A percentile compares a stretch with the other conserved stretches of the same genome.
Conservation (phyloP, 2,329 filamentous ascomycete species). For the Fusarium marasasianum region DNA sequence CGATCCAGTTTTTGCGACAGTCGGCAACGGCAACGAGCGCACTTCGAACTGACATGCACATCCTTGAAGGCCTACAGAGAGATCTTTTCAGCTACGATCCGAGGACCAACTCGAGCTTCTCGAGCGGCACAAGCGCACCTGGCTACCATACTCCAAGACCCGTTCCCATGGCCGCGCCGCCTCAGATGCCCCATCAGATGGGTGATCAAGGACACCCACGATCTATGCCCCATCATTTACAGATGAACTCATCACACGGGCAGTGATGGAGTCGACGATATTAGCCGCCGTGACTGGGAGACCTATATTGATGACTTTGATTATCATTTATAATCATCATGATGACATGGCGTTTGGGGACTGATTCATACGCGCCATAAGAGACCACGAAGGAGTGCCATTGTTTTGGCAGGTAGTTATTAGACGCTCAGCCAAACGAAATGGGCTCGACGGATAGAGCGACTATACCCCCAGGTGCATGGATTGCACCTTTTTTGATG, state of each 20-base stretch:
- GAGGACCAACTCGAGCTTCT: conserved; percentile 53
- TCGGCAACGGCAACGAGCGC: conserved; percentile 79
- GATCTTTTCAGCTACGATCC: conserved; percentile 53
- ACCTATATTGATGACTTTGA: conserved; percentile 22
- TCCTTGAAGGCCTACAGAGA: conserved; percentile 68
- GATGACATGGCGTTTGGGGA: conserved; percentile 35
- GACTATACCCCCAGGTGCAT: conserved; percentile 31
- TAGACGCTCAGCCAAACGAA: not conserved
- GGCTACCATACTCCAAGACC: conserved; percentile 42
- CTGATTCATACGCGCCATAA: conserved; percentile 21
- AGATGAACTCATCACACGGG: conserved; percentile 36
- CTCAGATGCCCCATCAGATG: conserved; percentile 34
- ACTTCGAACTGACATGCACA: conserved; percentile 76
- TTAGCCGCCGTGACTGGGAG: not conserved
- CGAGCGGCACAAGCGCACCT: conserved; percentile 49
- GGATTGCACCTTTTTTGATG: conserved; percentile 17
- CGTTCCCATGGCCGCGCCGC: conserved; percentile 37
- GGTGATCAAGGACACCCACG: conserved; percentile 38
- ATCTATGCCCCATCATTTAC: conserved; percentile 40
- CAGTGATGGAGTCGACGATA: conserved; percentile 10
- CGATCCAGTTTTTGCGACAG: conserved; percentile 78
- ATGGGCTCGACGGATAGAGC: conserved; percentile 24
- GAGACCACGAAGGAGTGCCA: conserved; percentile 23
- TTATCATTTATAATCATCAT: conserved; percentile 27
- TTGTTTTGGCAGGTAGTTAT: conserved; percentile 5